These are phyloP conservation scores for Phytophthora quininea DNA, from an alignment of 352 stramenopile genomes.

Conservation along the genomic window DNA sequence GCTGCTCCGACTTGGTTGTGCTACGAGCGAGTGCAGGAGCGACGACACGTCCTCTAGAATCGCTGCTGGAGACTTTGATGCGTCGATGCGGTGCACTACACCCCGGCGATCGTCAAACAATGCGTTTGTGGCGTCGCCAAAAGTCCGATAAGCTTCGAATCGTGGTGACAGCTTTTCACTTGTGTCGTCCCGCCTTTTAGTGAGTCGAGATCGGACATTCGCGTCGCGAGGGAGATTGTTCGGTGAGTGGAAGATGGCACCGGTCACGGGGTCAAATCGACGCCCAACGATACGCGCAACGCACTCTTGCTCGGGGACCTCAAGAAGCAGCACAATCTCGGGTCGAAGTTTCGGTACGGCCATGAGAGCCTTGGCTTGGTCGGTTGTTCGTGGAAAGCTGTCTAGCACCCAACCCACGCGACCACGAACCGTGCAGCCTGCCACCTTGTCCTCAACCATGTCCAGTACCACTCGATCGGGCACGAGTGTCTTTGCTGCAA, in stretches of 20 bases:
- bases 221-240: constrained; percentile 46
- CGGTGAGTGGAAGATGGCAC: constrained; percentile 66
- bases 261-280: constrained; percentile 65
- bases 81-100: constrained; percentile 42
- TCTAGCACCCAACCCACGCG: constrained; percentile 71
- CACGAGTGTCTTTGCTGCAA: constrained; percentile 64
- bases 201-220: constrained; percentile 56
- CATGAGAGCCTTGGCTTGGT: constrained; percentile 59
- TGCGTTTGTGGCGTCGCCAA: constrained; percentile 61
- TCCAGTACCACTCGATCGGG: constrained; percentile 78
- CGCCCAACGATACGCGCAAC: constrained; percentile 54
- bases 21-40: constrained; percentile 44
- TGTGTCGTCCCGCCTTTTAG: constrained; percentile 60
- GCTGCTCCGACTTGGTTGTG: constrained; percentile 8
- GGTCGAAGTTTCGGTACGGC: constrained; percentile 51
- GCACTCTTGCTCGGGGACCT: constrained; percentile 56
- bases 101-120: constrained; percentile 32
- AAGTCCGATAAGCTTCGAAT: constrained; percentile 68
- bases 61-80: constrained; percentile 4
- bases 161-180: constrained; percentile 59
- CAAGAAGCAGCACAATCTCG: constrained; percentile 60
- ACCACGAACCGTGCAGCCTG: constrained; percentile 31
- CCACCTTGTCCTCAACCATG: constrained; percentile 74
- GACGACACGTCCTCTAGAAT: constrained; percentile 50
- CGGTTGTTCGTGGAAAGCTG: constrained; percentile 69